These are phyloP conservation scores for Celoporthe dispersa DNA, from an alignment of 2,329 filamentous ascomycete genomes.

Conservation along the genomic window DNA sequence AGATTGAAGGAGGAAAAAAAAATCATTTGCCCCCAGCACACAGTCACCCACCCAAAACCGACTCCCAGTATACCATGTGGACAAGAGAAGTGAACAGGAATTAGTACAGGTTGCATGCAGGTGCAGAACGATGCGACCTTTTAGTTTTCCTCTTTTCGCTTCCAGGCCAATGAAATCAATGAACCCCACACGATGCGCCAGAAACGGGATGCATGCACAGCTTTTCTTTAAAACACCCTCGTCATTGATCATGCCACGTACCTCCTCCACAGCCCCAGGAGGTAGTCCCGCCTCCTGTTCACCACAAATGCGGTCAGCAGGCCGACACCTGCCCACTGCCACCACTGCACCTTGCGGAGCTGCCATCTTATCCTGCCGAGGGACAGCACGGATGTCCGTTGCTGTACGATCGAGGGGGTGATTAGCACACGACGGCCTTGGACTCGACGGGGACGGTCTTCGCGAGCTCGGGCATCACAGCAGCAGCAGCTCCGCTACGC, in stretches of 20 bases:
- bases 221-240: background rate
- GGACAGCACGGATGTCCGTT: slow-evolving; percentile 23
- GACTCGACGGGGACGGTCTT: background rate
- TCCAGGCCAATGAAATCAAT: slow-evolving; percentile 14
- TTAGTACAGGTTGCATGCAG: slow-evolving; percentile 2
- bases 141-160: background rate
- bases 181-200: slow-evolving; percentile 7
- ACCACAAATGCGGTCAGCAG: slow-evolving; percentile 20
- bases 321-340: slow-evolving; percentile 30
- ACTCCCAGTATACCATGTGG: background rate
- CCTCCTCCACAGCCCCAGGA: slow-evolving; percentile 26
- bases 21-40: background rate
- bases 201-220: slow-evolving; percentile 3
- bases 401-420: slow-evolving; percentile 17
- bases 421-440: slow-evolving; percentile 9
- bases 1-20: background rate
- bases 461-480: background rate
- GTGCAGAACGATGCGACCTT: background rate
- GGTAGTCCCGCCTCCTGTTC: slow-evolving; percentile 23
- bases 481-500: background rate
- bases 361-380: slow-evolving; percentile 25
- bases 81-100: background rate
- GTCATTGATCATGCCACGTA: slow-evolving; percentile 18
- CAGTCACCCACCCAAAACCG: background rate
- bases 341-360: slow-evolving; percentile 27